phyloP scores from a whole-genome alignment of 805 yeast species.

The Yamadazyma endophytica region DNA sequence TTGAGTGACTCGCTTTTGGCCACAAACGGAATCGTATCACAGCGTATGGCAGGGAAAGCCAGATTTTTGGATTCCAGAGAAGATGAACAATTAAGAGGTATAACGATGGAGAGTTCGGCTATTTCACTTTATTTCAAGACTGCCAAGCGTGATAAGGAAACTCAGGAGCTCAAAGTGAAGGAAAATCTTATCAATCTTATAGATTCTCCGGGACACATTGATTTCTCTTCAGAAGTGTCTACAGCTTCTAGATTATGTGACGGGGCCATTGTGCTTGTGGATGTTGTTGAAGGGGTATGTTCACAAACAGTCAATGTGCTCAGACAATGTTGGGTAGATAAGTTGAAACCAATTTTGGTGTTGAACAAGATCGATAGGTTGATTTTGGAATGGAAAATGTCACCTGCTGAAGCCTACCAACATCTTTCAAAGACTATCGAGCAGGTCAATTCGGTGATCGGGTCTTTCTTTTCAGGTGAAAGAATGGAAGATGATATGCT shows the following conservation, averaged over 20 bases:
- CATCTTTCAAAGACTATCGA: conserved; percentile 79
- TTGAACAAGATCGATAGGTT: conserved; percentile 89
- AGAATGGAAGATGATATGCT: conserved; percentile 82
- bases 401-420: conserved; percentile 79
- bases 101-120: conserved; percentile 96
- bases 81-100: conserved; percentile 94
- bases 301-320: conserved; percentile 94
- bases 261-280: conserved; percentile 93
- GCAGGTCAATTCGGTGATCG: conserved; percentile 92
- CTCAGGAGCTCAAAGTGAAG: conserved; percentile 42
- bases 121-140: conserved; percentile 88
- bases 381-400: conserved; percentile 72
- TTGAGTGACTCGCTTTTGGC: conserved; percentile 89
- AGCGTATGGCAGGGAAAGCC: conserved; percentile 90
- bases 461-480: conserved; percentile 89
- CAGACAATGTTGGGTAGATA: conserved; percentile 94
- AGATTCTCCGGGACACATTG: conserved; percentile 99
- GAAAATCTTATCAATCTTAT: conserved; percentile 88
- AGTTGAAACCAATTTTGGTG: conserved; percentile 81
- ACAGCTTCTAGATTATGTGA: conserved; percentile 95
- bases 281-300: conserved; percentile 97
- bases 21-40: conserved; percentile 94
- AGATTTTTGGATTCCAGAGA: conserved; percentile 89
- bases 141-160: conserved; percentile 35
- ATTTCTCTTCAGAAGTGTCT: conserved; percentile 93